Conservation (phyloP, 176 grass and related monocot species). For the Zea mays region Zm-B73-REFERENCE-NAM-5.0 NC_050097.1:239704501-239705000, state of each 20-base stretch:
- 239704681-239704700: constrained; percentile 72
- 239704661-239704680: constrained; percentile 60
- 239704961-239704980: constrained; percentile 25
- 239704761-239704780: constrained; percentile 33
- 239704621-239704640: constrained; percentile 51
- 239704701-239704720: constrained; percentile 62
- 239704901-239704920: constrained; percentile 27
- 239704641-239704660: constrained; percentile 54
- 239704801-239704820: constrained; percentile 35
- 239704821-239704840: constrained; percentile 37
- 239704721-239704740: constrained; percentile 87
- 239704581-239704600: background rate
- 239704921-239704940: constrained; percentile 21
- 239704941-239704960: constrained; percentile 43
- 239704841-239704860: constrained; percentile 37
- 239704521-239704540: constrained; percentile 55
- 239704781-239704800: constrained; percentile 44
- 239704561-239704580: constrained; percentile 13
- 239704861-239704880: constrained; percentile 22
- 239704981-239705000: constrained; percentile 6
- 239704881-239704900: constrained; percentile 21
- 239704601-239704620: constrained; percentile 58
- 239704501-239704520: constrained; percentile 46
- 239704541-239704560: constrained; percentile 17
- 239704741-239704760: constrained; percentile 55